Percentiles rank a stretch among this genome's conserved stretches.
Conservation (phyloP, 345 rosid genomes). For the Tarenaya hassleriana region DNA sequence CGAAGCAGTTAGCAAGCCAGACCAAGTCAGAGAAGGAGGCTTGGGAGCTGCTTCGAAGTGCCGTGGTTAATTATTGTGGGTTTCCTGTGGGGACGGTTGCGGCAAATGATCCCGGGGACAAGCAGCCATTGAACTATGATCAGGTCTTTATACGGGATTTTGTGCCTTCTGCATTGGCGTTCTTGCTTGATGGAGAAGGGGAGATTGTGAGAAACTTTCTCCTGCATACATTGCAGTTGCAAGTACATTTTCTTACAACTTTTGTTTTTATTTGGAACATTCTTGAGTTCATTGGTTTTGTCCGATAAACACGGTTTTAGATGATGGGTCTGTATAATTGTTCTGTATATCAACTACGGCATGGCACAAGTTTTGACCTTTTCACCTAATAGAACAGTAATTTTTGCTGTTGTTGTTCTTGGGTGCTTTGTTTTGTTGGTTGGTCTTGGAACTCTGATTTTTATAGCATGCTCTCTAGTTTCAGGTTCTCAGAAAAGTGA, state of each 20-base stretch:
- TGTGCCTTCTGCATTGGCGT: slow-evolving; percentile 89
- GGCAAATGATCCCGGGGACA: slow-evolving; percentile 67
- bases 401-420: slow-evolving; percentile 8
- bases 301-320: not conserved
- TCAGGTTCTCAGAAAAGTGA: not conserved
- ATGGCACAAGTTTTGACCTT: too few species aligned
- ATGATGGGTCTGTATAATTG: slow-evolving; percentile 3
- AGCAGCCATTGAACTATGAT: slow-evolving; percentile 75
- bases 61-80: slow-evolving; percentile 70
- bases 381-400: too few species aligned
- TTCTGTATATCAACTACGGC: too few species aligned
- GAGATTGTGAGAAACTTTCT: slow-evolving; percentile 95
- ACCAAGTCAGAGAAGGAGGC: slow-evolving; percentile 72
- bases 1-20: slow-evolving; percentile 17
- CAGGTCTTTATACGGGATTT: slow-evolving; percentile 96
- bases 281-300: slow-evolving; percentile 11
- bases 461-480: not conserved
- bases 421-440: not conserved
- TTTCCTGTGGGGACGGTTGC: slow-evolving; percentile 85
- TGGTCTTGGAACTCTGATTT: not conserved
- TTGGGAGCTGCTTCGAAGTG: slow-evolving; percentile 71
- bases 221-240: slow-evolving; percentile 84
- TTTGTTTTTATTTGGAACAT: not conserved
- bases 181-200: slow-evolving; percentile 76
- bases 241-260: slow-evolving; percentile 42